phyloP scores from a whole-genome alignment of 208 protist species.

The Crithidia brevicula region DNA sequence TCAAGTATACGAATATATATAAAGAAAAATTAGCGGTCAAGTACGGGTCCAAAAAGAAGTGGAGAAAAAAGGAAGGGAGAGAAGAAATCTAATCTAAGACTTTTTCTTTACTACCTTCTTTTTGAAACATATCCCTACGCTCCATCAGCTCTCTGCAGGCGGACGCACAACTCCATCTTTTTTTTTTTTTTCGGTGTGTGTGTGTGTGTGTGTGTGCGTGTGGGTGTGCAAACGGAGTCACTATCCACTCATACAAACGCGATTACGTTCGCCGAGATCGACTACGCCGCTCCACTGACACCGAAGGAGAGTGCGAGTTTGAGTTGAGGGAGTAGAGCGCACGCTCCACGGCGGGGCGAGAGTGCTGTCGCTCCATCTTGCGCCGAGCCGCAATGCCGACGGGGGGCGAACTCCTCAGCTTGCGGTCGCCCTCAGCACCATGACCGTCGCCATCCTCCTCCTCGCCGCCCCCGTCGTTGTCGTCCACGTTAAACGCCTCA shows the following conservation, averaged over 20 bases:
- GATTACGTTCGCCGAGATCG: constrained; percentile 45
- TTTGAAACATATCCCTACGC: no score
- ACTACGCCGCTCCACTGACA: constrained; percentile 39
- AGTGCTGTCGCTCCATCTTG: constrained; percentile 48
- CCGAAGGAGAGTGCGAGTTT: constrained; percentile 50
- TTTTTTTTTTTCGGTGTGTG: constrained; percentile 1
- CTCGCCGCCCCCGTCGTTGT: constrained; percentile 4
- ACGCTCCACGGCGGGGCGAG: constrained; percentile 51
- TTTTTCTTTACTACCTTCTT: no score
- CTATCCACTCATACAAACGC: background rate
- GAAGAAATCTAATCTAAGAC: no score
- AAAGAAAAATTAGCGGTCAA: no score
- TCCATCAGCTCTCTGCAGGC: no score
- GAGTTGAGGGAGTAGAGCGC: constrained; percentile 58
- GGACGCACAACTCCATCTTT: no score
- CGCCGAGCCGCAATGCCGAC: constrained; percentile 66
- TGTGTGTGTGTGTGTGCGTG: constrained; percentile 16
- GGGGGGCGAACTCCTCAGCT: constrained; percentile 21
- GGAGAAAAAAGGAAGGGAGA: no score
- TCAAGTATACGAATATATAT: no score
- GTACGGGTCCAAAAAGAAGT: no score
- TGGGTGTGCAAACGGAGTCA: background rate
- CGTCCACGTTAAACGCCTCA: constrained; percentile 31
- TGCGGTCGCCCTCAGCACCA: background rate
- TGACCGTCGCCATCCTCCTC: constrained; percentile 9